Conservation (phyloP, 306 rosid genomes). For the Spatholobus suberectus region DNA sequence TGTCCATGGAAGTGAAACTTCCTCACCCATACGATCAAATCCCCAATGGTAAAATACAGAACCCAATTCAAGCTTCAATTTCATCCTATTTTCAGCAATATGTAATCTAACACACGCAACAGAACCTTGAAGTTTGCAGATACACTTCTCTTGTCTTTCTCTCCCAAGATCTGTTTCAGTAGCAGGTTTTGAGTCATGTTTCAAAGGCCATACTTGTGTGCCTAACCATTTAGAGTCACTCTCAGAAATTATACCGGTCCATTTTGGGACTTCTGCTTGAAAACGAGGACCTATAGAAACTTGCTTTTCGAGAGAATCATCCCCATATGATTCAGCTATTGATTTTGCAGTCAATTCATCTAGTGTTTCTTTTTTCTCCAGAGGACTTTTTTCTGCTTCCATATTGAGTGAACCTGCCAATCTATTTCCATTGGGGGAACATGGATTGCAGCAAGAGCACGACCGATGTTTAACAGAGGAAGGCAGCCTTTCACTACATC, state of each 20-base stretch:
- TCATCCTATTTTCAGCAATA: slow-evolving; percentile 80
- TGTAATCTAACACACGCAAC: slow-evolving; percentile 84
- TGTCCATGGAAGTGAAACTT: slow-evolving; percentile 85
- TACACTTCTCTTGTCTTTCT: slow-evolving; percentile 64
- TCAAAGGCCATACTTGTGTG: slow-evolving; percentile 64
- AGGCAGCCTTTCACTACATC: slow-evolving; percentile 64
- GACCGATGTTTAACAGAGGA: slow-evolving; percentile 45
- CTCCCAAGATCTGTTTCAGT: slow-evolving; percentile 43
- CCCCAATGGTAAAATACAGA: slow-evolving; percentile 70
- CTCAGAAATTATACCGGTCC: slow-evolving; percentile 71
- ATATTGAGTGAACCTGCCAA: slow-evolving; percentile 21
- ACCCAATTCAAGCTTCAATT: slow-evolving; percentile 75
- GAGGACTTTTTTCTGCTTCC: slow-evolving; percentile 44
- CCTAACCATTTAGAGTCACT: slow-evolving; percentile 85
- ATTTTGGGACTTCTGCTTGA: slow-evolving; percentile 80
- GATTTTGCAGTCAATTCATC: slow-evolving; percentile 20
- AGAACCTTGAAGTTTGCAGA: slow-evolving; percentile 67
- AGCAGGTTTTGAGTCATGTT: slow-evolving; percentile 24
- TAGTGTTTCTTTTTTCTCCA: slow-evolving; percentile 40
- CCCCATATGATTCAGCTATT: slow-evolving; percentile 28
- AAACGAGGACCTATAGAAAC: slow-evolving; percentile 59
- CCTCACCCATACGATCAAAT: slow-evolving; percentile 86
- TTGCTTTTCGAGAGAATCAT: slow-evolving; percentile 38
- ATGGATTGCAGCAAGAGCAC: slow-evolving; percentile 63
- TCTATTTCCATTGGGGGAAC: slow-evolving; percentile 42